Conservation (phyloP, 345 rosid genomes). For the Alliaria petiolata region DNA sequence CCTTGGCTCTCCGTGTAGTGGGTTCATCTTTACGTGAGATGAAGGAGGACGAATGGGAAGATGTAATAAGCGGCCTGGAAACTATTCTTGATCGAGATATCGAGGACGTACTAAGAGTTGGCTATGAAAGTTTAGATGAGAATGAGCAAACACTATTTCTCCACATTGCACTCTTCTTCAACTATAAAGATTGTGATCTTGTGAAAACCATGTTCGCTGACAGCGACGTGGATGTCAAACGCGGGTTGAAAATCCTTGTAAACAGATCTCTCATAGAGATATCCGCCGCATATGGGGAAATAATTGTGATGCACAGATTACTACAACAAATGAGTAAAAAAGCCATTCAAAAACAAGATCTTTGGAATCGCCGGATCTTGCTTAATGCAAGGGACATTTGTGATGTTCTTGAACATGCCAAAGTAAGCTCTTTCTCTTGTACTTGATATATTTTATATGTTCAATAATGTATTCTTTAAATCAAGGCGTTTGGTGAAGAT, state of each 20-base stretch:
- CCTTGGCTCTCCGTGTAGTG: neutral
- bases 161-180: conserved; percentile 34
- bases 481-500: neutral
- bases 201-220: neutral
- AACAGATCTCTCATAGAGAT: conserved; percentile 19
- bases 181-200: neutral
- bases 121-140: conserved; percentile 22
- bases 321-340: conserved; percentile 20
- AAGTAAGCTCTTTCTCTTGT: neutral
- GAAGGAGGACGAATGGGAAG: conserved; percentile 8
- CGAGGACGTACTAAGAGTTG: neutral
- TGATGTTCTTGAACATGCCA: conserved; percentile 8
- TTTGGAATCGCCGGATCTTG: conserved; percentile 14
- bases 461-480: neutral
- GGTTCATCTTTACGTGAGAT: neutral
- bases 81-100: conserved; percentile 9
- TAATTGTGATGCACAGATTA: conserved; percentile 26
- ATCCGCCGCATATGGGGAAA: neutral
- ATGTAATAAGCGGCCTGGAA: neutral
- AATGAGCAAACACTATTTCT: conserved; percentile 24
- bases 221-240: neutral
- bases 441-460: no score
- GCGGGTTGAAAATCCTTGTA: neutral
- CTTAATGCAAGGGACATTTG: conserved; percentile 5
- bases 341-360: neutral